Conservation (phyloP, 441 rosid genomes). For the Breynia disticha region DNA sequence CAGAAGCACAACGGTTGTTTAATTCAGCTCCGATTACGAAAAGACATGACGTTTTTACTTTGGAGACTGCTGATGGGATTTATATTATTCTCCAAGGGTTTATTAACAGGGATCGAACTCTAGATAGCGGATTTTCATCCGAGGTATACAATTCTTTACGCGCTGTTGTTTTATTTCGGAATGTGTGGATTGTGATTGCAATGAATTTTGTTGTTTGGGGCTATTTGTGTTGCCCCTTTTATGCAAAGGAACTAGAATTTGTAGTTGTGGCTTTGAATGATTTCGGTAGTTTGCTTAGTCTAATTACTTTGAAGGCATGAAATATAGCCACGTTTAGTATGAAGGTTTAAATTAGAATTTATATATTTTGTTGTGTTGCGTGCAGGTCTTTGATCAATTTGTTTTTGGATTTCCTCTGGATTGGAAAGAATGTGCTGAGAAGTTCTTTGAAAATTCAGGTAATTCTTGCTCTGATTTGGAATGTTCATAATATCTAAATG, state of each 20-base stretch:
- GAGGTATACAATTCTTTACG: slow-evolving; percentile 28
- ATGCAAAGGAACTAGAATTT: too few relatives aligned
- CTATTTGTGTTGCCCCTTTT: too few relatives aligned
- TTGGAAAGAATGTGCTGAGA: slow-evolving; percentile 49
- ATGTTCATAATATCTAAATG: slow-evolving; percentile 1
- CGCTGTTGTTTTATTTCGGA: not conserved
- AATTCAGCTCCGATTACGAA: slow-evolving; percentile 57
- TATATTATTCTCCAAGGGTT: slow-evolving; percentile 43
- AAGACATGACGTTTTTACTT: slow-evolving; percentile 43
- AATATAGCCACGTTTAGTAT: not conserved
- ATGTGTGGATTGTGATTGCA: not conserved
- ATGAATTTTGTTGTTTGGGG: too few relatives aligned
- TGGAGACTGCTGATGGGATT: slow-evolving; percentile 55
- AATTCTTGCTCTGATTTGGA: not conserved
- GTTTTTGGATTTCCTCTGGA: slow-evolving; percentile 65
- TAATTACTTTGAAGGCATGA: not conserved
- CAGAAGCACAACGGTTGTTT: slow-evolving; percentile 40
- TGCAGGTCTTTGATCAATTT: slow-evolving; percentile 48
- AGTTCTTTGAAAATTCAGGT: slow-evolving; percentile 18
- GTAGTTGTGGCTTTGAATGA: too few relatives aligned
- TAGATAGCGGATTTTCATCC: slow-evolving; percentile 44
- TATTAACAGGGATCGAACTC: slow-evolving; percentile 35
- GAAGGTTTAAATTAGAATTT: not conserved
- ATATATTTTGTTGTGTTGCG: not conserved
- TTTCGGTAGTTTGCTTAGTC: too few relatives aligned